Evolutionary conservation across 306 rosid genomes (phyloP), one percentile per base, ranked within the genome.

Genomic region (Pyrus communis): DNA sequence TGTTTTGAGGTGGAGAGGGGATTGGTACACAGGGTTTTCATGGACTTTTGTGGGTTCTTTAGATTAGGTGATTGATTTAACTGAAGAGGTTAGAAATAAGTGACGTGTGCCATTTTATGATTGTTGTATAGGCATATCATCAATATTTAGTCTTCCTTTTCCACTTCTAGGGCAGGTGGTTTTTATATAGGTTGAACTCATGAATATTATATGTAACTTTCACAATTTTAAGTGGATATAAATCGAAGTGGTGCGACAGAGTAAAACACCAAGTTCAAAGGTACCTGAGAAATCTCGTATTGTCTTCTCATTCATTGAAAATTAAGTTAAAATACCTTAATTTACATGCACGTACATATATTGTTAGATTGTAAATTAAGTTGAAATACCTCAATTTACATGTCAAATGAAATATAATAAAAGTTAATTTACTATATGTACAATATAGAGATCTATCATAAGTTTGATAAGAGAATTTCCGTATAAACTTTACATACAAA

Each of bases 1-100:
- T 66, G 69, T 74, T 43, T 67, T 78, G 55, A 63, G 69, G 42
- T 69, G 19, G 57, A 64, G 79, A 63, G 81, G 35, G 28, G 77
- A 68, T 71, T 21, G 76, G 59, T 73, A 64, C 60, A 78, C 77
- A 77, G 70, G 78, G 72, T 74, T 81, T 70, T 80, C 74, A 82
- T 82, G 83, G 64, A 54, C 82, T 82, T 58, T 25, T 28, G 61
- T 70, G 81, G 71, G 71, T 82, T 78, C 79, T 77, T 66, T 71
- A 40, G 87, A 75, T 82, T 79, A 84, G 83, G 83, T 71, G 79
- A 80, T 82, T 66, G 71, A 81, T 81, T 60, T 77, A 61, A 67
- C 75, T 76, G 68, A 77, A 77, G 75, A 63, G 22, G 27, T 70
- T 68, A 35, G 54, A 65, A 81, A 82, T 42, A 68, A 58, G 11